Evolutionary conservation across 768 basidiomycete species (phyloP).

Genomic region (Termitomyces sp.): DNA sequence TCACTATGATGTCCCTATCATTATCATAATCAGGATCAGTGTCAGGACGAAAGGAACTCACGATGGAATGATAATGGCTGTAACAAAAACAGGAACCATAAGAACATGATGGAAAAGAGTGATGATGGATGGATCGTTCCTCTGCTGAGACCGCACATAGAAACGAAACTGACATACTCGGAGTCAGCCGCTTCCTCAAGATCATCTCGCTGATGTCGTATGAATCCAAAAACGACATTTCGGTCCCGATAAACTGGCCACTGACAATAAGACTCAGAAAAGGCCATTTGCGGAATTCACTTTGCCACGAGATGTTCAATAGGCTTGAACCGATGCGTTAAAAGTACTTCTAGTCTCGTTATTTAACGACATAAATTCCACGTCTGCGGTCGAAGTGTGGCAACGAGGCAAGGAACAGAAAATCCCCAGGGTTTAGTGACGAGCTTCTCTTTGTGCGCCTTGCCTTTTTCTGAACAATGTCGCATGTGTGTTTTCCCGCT

Average conservation of each 20-base stretch:
- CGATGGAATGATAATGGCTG: neutral
- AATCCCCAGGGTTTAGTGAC: neutral
- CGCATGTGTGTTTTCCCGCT: no score
- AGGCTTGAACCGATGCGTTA: neutral
- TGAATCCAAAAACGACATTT: neutral
- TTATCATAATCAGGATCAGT: neutral
- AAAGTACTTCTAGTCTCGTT: neutral
- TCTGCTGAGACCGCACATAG: neutral
- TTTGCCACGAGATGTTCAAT: neutral
- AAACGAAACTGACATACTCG: neutral
- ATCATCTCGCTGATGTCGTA: neutral
- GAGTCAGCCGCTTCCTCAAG: neutral
- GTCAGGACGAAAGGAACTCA: neutral
- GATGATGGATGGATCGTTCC: neutral
- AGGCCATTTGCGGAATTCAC: neutral
- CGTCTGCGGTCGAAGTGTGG: neutral
- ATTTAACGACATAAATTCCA: neutral
- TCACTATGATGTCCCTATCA: neutral
- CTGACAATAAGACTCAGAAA: neutral
- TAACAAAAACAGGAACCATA: neutral
- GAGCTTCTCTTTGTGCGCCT: neutral
- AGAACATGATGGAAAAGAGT: neutral
- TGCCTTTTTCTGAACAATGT: neutral
- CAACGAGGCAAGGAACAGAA: neutral
- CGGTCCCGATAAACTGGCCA: neutral